Conservation (phyloP, 2,329 filamentous ascomycete genomes). For the Berkeleyomyces rouxiae region DNA sequence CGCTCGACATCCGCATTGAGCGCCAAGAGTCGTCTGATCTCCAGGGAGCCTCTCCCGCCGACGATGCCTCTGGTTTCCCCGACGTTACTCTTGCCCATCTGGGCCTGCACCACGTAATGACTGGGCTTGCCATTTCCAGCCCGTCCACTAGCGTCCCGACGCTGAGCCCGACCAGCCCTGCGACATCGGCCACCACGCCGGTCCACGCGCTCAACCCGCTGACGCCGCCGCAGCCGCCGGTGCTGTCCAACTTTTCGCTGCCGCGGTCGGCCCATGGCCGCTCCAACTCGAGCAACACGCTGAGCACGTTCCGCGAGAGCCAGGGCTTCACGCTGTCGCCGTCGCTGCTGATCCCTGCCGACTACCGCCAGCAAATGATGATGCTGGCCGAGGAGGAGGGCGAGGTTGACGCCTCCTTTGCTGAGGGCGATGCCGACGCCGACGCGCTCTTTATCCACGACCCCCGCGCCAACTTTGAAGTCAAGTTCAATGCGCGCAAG, state of each 20-base stretch:
- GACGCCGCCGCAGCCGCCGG: conserved; percentile 25
- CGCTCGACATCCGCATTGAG: conserved; percentile 26
- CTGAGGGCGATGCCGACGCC: conserved; percentile 11
- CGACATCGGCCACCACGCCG: conserved; percentile 17
- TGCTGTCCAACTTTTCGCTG: conserved; percentile 35
- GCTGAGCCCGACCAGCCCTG: conserved; percentile 32
- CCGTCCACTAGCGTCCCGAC: conserved; percentile 27
- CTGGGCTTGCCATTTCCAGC: conserved; percentile 8
- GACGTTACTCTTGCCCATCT: conserved; percentile 19
- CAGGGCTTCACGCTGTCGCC: conserved; percentile 44
- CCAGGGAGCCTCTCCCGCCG: not conserved
- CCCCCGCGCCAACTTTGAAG: conserved; percentile 10
- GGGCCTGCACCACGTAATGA: conserved; percentile 13
- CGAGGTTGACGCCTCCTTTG: conserved; percentile 12
- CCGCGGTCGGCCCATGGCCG: conserved; percentile 27
- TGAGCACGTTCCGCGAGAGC: conserved; percentile 40
- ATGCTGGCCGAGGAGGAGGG: conserved; percentile 12
- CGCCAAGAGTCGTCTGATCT: conserved; percentile 11
- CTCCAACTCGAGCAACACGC: conserved; percentile 25
- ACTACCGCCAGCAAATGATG: conserved; percentile 26
- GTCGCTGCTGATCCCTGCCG: conserved; percentile 43
- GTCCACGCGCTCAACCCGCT: conserved; percentile 24
- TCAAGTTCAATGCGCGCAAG: conserved; percentile 11
- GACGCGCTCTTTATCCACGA: conserved; percentile 16
- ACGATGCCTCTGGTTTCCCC: not conserved